Evolutionary conservation across 1,284 basidiomycete species (phyloP).

Genomic region (Gomphus bonarii): DNA sequence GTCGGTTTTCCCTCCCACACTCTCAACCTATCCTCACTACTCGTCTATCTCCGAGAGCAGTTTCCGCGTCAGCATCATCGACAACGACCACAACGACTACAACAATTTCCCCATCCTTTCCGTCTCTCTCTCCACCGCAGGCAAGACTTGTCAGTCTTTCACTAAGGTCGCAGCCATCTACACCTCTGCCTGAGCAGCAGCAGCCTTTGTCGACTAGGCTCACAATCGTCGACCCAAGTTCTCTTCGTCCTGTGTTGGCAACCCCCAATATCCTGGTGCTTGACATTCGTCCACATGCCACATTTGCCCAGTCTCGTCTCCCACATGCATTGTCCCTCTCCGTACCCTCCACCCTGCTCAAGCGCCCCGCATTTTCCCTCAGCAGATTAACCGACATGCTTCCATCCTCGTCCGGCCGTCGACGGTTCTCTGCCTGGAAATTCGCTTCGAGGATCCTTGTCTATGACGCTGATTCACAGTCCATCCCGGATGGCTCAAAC

Average conservation of each 20-base stretch:
- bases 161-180: not conserved
- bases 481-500: conserved; percentile 55
- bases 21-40: conserved; percentile 15
- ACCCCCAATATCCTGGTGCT: conserved; percentile 45
- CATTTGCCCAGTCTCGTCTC: conserved; percentile 57
- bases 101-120: not conserved
- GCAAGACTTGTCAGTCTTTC: not conserved
- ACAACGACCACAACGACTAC: conserved; percentile 4
- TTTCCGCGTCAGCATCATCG: not conserved
- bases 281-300: conserved; percentile 82
- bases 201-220: not conserved
- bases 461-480: conserved; percentile 67
- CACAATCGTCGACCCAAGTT: conserved; percentile 26
- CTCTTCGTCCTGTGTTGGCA: conserved; percentile 24
- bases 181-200: not conserved
- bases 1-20: conserved; percentile 14
- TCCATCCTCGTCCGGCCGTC: conserved; percentile 42
- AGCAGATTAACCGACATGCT: conserved; percentile 70
- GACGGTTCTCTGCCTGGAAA: conserved; percentile 51
- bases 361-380: conserved; percentile 75
- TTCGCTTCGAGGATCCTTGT: conserved; percentile 57
- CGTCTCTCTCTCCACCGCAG: not conserved
- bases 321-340: conserved; percentile 76
- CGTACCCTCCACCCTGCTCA: conserved; percentile 89
- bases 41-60: conserved; percentile 14